Base-by-base conservation (phyloP, 1,284 basidiomycete genomes). In the Fomitopsis palustris region DNA sequence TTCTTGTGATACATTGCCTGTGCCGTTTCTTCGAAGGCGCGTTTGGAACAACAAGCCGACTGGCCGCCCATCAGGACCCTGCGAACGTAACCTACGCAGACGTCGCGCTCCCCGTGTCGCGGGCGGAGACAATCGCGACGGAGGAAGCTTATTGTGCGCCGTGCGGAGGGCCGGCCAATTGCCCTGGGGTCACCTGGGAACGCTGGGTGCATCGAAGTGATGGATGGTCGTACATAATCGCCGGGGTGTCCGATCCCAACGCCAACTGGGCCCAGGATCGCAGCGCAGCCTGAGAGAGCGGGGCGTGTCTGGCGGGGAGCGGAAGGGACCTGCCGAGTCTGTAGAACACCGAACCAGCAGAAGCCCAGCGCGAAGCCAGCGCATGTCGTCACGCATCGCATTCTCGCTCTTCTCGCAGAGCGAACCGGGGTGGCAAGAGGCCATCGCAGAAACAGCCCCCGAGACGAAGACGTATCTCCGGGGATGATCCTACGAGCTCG, bases 1-100 rank as follows among this genome's bases (percentile, higher is more conserved):
- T 47, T 47, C 45, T 21, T 47, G 45, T 47, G 45, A 47, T 47
- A 47, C 45, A 47, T 47, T 47, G 45, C 45, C 45, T 47, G 25
- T 47, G 45, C 45, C 45, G 45, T 27, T 16, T 47, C 25, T 12
- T 47, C 45, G 45, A 47, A 47, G 12, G 25, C 23, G 1, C 3
- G 25, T 47, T 25, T 47, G 25, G 45, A 47, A 47, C n/a, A 47
- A 27, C 45, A 42, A n/a, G 39, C 39, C 39, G 39, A 7, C 39
- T 42, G 4, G n/a, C n/a, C n/a, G n/a, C n/a, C n/a, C n/a, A 42
- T 42, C 39, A 42, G 39, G n/a, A 42, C 17, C 39, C 21, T 17
- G 45, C 17, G 25, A 29, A 29, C 45, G 25, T 29, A 47, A 47
- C 45, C 45, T 47, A 47, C 45, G 45, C 21, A 42, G 39, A 42